A percentile compares a stretch with the other conserved stretches of the same genome.
These are phyloP conservation scores for Diaporthe longicolla DNA, from an alignment of 2,329 filamentous ascomycete genomes.

Conservation along the genomic window DNA sequence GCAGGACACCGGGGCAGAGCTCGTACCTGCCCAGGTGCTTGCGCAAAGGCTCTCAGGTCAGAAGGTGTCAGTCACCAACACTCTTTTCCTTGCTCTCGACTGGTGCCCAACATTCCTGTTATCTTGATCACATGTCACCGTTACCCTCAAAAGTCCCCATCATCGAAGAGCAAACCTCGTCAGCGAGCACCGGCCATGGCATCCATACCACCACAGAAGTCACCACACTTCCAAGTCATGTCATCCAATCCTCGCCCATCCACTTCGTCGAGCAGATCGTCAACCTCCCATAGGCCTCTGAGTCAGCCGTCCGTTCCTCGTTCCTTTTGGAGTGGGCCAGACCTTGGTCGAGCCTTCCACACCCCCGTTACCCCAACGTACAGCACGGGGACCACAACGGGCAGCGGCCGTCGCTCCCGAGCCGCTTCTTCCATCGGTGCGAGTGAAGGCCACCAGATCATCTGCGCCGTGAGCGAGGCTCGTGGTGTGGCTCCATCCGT, in stretches of 20 bases:
- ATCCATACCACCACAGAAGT: neutral
- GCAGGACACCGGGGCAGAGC: too few relatives aligned
- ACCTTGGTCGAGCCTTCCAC: neutral
- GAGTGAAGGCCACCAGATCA: slow-evolving; percentile 75
- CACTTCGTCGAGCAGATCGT: slow-evolving; percentile 10
- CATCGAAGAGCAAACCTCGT: neutral
- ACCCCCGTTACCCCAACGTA: slow-evolving; percentile 28
- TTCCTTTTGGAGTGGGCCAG: neutral
- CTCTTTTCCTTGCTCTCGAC: neutral
- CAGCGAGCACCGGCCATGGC: neutral
- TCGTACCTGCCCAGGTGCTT: too few relatives aligned
- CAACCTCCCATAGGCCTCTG: neutral
- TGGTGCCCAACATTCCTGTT: neutral
- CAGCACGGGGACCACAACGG: slow-evolving; percentile 51
- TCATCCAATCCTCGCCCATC: neutral
- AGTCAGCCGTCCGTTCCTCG: neutral
- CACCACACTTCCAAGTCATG: neutral
- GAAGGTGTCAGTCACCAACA: neutral
- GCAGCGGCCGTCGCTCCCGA: slow-evolving; percentile 61
- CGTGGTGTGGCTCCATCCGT: slow-evolving; percentile 89
- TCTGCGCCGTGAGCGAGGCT: slow-evolving; percentile 92
- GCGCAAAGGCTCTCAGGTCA: neutral
- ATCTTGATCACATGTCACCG: neutral
- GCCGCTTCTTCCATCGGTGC: slow-evolving; percentile 58
- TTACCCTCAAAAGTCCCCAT: neutral